Conservation (phyloP, 2,329 filamentous ascomycete genomes). For the Cucurbitaria berberidis region DNA sequence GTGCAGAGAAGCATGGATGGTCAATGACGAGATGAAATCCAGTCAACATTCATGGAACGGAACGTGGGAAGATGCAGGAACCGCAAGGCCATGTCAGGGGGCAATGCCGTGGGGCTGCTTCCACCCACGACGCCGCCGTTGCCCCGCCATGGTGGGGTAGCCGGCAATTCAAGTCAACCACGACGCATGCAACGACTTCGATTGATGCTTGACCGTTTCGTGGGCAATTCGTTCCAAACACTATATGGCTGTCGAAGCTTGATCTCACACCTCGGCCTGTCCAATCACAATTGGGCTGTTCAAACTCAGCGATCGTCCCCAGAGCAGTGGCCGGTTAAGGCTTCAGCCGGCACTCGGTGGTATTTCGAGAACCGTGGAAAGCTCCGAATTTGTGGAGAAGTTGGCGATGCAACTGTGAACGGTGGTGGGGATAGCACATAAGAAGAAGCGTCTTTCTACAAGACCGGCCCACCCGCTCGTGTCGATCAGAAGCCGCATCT, state of each 20-base stretch:
- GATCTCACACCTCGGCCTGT: neutral
- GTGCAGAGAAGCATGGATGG: too few relatives aligned
- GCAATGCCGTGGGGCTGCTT: slow-evolving; percentile 3
- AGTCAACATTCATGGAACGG: too few relatives aligned
- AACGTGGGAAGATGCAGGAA: neutral
- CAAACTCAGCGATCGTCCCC: neutral
- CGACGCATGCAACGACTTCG: too few relatives aligned
- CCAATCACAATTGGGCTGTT: slow-evolving; percentile 4
- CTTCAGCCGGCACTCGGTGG: slow-evolving; percentile 16
- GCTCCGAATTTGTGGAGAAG: slow-evolving; percentile 3
- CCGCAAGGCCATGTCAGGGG: neutral
- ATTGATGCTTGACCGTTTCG: too few relatives aligned
- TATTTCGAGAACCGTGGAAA: slow-evolving; percentile 8
- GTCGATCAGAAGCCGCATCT: neutral
- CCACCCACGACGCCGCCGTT: neutral
- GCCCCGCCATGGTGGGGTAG: slow-evolving; percentile 3
- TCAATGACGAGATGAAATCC: too few relatives aligned
- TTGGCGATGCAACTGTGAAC: neutral
- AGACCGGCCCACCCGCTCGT: neutral
- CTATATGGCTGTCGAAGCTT: too few relatives aligned
- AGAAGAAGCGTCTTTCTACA: neutral
- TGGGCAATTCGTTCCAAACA: too few relatives aligned
- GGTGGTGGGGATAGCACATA: slow-evolving; percentile 7
- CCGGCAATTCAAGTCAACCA: slow-evolving; percentile 5
- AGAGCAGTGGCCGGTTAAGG: slow-evolving; percentile 11